Conservation (phyloP, 2,329 filamentous ascomycete species). For the Paraconiothyrium brasiliense region DNA sequence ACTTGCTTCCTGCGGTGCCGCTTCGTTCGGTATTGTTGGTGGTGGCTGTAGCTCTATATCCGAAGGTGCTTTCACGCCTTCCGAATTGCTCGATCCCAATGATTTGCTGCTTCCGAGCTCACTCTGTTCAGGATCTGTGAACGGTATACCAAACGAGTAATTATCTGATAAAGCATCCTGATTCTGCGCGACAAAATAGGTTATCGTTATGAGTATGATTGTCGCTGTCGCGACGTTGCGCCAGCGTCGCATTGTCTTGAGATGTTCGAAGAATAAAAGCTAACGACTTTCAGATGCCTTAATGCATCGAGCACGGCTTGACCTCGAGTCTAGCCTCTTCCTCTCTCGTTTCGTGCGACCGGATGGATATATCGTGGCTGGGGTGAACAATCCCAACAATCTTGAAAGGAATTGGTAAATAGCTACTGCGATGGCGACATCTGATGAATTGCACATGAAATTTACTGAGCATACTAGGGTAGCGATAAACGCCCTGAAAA, state of each 20-base stretch:
- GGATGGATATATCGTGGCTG: background rate
- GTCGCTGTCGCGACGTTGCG: slow-evolving; percentile 12
- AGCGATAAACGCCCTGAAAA: background rate
- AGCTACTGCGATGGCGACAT: background rate
- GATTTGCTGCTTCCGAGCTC: background rate
- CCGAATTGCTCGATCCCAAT: background rate
- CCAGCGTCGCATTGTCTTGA: slow-evolving; percentile 7
- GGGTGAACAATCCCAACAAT: background rate
- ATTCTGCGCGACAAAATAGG: slow-evolving; percentile 3
- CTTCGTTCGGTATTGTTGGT: background rate
- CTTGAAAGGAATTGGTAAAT: background rate
- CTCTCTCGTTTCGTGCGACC: background rate
- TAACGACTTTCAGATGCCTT: background rate
- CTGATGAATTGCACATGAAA: slow-evolving; percentile 2
- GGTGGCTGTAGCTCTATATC: background rate
- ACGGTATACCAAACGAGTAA: background rate
- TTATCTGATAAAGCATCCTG: slow-evolving; percentile 1
- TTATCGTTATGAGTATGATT: background rate
- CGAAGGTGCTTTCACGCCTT: background rate
- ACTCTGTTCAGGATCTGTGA: background rate
- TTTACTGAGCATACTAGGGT: background rate
- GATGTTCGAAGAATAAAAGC: too few species aligned
- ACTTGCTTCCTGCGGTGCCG: background rate
- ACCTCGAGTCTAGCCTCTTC: background rate
- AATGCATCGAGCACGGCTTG: background rate